These are phyloP conservation scores for Trichoderma sp. DNA, from an alignment of 2,329 filamentous ascomycete species.

Conservation along the genomic window DNA sequence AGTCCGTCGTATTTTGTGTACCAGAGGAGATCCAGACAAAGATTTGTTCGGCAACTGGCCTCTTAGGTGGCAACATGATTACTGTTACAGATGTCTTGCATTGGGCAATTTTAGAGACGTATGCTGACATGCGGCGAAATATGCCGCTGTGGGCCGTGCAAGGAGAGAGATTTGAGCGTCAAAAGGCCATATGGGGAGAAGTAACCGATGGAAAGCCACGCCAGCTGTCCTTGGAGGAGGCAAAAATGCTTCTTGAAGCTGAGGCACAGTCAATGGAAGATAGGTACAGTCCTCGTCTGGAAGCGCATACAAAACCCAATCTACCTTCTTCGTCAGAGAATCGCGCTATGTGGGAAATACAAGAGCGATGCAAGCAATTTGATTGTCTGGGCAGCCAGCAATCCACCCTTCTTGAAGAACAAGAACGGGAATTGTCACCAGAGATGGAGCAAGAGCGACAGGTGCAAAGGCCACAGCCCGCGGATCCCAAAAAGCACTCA, in stretches of 20 bases:
- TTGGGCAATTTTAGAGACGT: slow-evolving; percentile 65
- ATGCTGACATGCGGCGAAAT: slow-evolving; percentile 50
- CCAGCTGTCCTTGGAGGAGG: slow-evolving; percentile 32
- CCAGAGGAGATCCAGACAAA: slow-evolving; percentile 60
- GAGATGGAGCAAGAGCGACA: slow-evolving; percentile 66
- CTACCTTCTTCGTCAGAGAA: not conserved
- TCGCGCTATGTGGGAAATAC: not conserved
- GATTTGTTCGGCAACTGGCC: slow-evolving; percentile 45
- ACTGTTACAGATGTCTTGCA: slow-evolving; percentile 53
- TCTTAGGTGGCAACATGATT: slow-evolving; percentile 49
- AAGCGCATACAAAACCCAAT: no score
- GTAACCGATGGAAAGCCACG: not conserved
- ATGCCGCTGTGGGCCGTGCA: slow-evolving; percentile 65
- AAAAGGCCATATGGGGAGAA: slow-evolving; percentile 43
- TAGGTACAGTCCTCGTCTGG: no score
- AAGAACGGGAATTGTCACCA: slow-evolving; percentile 68
- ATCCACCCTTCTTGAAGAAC: slow-evolving; percentile 55
- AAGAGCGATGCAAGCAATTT: no score
- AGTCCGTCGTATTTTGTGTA: slow-evolving; percentile 65
- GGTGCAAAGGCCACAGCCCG: slow-evolving; percentile 50
- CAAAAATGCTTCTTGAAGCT: slow-evolving; percentile 55
- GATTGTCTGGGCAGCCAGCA: not conserved
- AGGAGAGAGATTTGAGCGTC: slow-evolving; percentile 55
- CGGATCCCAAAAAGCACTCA: slow-evolving; percentile 45
- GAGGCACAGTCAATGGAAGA: slow-evolving; percentile 45